phyloP scores from a whole-genome alignment of 1,139 yeast genomes.

The Suhomyces coccinellae region DNA sequence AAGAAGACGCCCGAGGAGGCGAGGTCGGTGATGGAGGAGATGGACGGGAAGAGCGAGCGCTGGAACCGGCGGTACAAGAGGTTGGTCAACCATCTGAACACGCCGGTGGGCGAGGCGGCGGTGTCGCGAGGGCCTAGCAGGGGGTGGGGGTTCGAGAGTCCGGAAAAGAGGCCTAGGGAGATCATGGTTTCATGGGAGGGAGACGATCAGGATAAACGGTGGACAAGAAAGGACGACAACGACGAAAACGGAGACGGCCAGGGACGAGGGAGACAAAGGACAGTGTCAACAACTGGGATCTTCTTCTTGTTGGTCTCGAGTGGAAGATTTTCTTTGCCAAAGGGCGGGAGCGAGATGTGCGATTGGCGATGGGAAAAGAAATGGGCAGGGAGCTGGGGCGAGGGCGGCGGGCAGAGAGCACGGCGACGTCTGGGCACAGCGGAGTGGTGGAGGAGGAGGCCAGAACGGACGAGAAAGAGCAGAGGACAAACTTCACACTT shows the following conservation, averaged over 20 bases:
- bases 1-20: constrained; percentile 11
- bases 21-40: constrained; percentile 13
- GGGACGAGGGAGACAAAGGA: too few relatives aligned
- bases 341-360: not conserved
- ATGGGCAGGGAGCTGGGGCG: too few relatives aligned
- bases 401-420: too few relatives aligned
- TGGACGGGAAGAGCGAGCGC: constrained; percentile 13
- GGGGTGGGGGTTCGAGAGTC: not conserved
- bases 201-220: too few relatives aligned
- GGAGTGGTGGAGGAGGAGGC: not conserved
- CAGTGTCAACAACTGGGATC: too few relatives aligned
- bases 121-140: not conserved
- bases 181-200: constrained; percentile 7
- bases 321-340: not conserved
- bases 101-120: constrained; percentile 8
- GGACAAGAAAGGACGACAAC: too few relatives aligned
- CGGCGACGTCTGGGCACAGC: too few relatives aligned
- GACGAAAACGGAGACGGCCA: too few relatives aligned
- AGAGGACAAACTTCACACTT: not conserved
- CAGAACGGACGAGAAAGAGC: not conserved
- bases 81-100: constrained; percentile 18
- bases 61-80: constrained; percentile 13
- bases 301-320: too few relatives aligned
- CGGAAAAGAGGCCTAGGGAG: constrained; percentile 13
- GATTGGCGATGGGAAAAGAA: not conserved